Evolutionary conservation across 2,329 filamentous ascomycete species (phyloP), one percentile per base, ranked within the genome.

Genomic region (Aspergillus awamori): DNA sequence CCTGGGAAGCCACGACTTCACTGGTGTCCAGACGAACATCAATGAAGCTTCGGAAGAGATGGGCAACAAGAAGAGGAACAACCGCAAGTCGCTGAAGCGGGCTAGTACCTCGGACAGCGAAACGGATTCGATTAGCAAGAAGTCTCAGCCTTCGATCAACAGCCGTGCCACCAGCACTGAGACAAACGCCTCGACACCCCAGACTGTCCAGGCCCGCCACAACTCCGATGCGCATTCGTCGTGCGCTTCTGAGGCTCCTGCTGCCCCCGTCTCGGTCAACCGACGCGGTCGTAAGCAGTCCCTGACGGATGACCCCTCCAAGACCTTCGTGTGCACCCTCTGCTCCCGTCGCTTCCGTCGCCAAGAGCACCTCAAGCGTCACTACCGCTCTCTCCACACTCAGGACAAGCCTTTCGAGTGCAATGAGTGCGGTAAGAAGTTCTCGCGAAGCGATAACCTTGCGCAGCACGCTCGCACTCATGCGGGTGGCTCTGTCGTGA

Each of bases 371-470:
- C 87, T 99, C 63, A 99, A 99, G 88, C 91, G 95, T 65, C 95
- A 99, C 83, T 97, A 97, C 84, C 89, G 95, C 70, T 98, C 95
- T 61, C 92, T 99, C 52, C 95, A 99, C 84, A 99, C 95, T 1
- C 90, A 96, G 74, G 95, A 98, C 77, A 99, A 98, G 88, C 95
- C 95, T 5, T 99, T 98, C 72, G 92, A 96, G 81, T 99, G 95
- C 84, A 87, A 88, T 67, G 94, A 99, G 81, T 99, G 95, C 74
- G 94, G 95, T 71, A 99, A 99, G 89, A 97, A 96, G 84, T 99
- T 98, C 82, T 98, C 94, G 20, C 90, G 95, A 71, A 96, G 92
- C 70, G 95, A 99, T 81, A 99, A 99, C 83, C 86, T 99, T 15
- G 91, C 93, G 24, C 95, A 99, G 81, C 95, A 99, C 76, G 89